These are phyloP conservation scores for Litsea cubeba DNA, from an alignment of 164 flowering plant species.

Conservation along the genomic window DNA sequence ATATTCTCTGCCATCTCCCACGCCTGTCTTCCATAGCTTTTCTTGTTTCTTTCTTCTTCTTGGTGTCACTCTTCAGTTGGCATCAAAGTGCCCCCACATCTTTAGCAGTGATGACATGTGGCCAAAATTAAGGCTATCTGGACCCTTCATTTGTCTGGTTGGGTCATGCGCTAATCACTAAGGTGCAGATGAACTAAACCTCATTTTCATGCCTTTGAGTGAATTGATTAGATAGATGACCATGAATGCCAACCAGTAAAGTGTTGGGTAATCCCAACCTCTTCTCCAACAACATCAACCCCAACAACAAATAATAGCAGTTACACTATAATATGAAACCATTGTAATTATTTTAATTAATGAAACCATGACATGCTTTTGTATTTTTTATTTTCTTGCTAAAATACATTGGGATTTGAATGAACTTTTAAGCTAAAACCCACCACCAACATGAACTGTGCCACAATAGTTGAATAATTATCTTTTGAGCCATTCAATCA, in stretches of 20 bases:
- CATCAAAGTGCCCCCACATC: not conserved
- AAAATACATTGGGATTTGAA: too few species aligned
- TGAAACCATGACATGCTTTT: too few species aligned
- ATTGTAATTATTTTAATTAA: too few species aligned
- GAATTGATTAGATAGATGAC: not conserved
- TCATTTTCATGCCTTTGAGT: not conserved
- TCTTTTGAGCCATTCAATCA: too few species aligned
- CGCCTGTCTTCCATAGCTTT: constrained; percentile 9
- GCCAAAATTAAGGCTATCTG: not conserved
- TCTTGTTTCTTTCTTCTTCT: constrained; percentile 3
- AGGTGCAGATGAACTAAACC: not conserved
- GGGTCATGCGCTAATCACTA: not conserved
- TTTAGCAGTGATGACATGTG: not conserved
- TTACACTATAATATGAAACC: too few species aligned
- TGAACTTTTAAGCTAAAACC: too few species aligned
- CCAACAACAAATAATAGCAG: too few species aligned
- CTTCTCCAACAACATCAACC: too few species aligned
- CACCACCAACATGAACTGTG: too few species aligned
- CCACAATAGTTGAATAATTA: too few species aligned
- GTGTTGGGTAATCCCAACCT: not conserved
- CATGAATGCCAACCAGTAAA: not conserved
- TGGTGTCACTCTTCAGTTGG: not conserved
- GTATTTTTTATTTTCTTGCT: too few species aligned
- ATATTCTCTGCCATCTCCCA: constrained; percentile 16
- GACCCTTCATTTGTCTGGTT: not conserved